Evolutionary conservation across 352 stramenopile species (phyloP).

Genomic region (Phytophthora palmivora): DNA sequence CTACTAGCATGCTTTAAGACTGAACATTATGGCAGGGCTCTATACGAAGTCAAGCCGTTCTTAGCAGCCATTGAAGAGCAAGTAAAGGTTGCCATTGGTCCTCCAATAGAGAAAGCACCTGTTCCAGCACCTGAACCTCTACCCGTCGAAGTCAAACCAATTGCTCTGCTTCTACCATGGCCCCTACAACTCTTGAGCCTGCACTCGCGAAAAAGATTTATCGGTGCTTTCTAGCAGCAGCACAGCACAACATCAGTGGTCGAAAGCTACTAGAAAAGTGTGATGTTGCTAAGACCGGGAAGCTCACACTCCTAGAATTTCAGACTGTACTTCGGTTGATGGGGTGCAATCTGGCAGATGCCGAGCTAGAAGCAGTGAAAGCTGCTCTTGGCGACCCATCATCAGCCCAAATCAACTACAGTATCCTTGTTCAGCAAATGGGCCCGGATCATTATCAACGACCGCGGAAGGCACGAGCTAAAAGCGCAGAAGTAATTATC

Average conservation of each 20-base stretch:
- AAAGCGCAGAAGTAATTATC: conserved; percentile 18
- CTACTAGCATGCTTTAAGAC: conserved; percentile 49
- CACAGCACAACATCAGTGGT: conserved; percentile 80
- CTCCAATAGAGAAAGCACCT: conserved; percentile 18
- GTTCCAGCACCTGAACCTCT: conserved; percentile 1
- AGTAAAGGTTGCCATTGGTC: conserved; percentile 28
- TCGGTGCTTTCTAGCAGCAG: conserved; percentile 64
- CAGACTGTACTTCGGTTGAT: conserved; percentile 83
- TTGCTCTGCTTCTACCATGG: conserved; percentile 3
- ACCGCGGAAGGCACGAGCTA: conserved; percentile 29
- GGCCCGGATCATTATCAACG: conserved; percentile 30
- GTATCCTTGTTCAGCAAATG: conserved; percentile 55
- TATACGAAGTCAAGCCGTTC: conserved; percentile 46
- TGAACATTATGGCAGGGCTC: conserved; percentile 32
- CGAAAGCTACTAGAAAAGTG: conserved; percentile 78
- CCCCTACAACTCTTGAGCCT: conserved; percentile 25
- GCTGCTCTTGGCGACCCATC: conserved; percentile 49
- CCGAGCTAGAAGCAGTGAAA: conserved; percentile 64
- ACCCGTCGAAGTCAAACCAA: conserved; percentile 37
- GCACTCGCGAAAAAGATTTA: conserved; percentile 72
- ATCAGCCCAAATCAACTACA: conserved; percentile 61
- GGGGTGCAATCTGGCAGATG: conserved; percentile 60
- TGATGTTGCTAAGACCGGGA: conserved; percentile 56
- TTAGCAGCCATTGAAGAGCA: conserved; percentile 42
- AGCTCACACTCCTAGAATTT: conserved; percentile 71